These are phyloP conservation scores for Cyclotella atomus DNA, from an alignment of 108 stramenopile species.

Conservation along the genomic window DNA sequence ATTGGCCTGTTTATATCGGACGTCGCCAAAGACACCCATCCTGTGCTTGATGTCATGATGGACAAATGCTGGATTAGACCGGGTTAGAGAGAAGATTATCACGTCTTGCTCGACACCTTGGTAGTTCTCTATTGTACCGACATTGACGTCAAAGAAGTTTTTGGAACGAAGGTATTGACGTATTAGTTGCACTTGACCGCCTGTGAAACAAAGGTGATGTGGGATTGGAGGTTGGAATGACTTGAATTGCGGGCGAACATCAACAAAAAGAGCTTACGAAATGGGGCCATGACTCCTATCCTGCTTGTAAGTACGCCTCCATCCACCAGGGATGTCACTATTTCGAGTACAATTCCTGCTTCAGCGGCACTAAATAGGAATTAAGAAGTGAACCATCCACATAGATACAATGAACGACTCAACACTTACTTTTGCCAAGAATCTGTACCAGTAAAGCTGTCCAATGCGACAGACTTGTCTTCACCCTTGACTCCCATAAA, in stretches of 20 bases:
- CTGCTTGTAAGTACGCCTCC: constrained; percentile 41
- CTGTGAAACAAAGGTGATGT: background rate
- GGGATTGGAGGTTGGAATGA: too few relatives aligned
- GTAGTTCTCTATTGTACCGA: constrained; percentile 78
- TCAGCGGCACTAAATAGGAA: constrained; percentile 22
- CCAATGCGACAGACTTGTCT: constrained; percentile 54
- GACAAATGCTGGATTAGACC: constrained; percentile 58
- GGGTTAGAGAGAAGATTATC: constrained; percentile 69
- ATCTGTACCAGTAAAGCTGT: constrained; percentile 61
- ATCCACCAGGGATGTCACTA: constrained; percentile 43
- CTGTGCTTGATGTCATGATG: constrained; percentile 51
- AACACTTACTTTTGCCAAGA: constrained; percentile 62
- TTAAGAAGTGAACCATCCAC: background rate
- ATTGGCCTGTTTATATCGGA: constrained; percentile 63
- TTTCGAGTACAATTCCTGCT: constrained; percentile 54
- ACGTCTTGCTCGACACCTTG: constrained; percentile 78
- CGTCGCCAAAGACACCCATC: constrained; percentile 67
- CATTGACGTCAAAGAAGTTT: constrained; percentile 57
- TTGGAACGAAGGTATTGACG: constrained; percentile 53
- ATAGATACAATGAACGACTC: background rate
- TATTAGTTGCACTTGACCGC: constrained; percentile 68
- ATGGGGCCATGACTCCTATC: constrained; percentile 79
- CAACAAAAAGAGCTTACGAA: constrained; percentile 35
- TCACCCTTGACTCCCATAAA: constrained; percentile 63
- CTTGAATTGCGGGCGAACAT: too few relatives aligned